A percentile compares a stretch with the other conserved stretches of the same genome.
Evolutionary conservation across 139 green algal species (phyloP).

Genomic region (Closterium sp.): DNA sequence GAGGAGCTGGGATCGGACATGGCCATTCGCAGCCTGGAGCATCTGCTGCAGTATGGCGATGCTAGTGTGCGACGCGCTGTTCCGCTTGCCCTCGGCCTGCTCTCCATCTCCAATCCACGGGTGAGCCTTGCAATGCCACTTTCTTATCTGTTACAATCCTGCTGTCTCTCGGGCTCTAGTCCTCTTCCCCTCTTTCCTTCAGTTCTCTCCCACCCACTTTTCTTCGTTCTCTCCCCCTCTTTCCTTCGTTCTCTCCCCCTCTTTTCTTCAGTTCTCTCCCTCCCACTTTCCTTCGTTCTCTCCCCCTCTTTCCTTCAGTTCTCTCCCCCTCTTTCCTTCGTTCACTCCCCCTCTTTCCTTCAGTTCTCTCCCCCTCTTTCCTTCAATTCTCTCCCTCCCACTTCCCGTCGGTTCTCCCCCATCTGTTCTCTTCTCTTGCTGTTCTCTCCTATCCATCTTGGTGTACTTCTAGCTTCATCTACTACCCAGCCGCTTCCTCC

Average conservation of each 20-base stretch:
- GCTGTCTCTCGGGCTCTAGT: background rate
- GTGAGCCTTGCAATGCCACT: background rate
- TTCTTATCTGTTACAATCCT: too few relatives aligned
- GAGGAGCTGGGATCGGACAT: slow-evolving; percentile 92
- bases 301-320: too few relatives aligned
- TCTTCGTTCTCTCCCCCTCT: too few relatives aligned
- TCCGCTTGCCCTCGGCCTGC: slow-evolving; percentile 85
- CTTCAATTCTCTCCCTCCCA: too few relatives aligned
- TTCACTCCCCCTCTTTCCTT: background rate
- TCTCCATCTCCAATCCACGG: slow-evolving; percentile 80
- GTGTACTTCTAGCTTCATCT: too few relatives aligned
- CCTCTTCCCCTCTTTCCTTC: background rate
- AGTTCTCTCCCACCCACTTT: background rate
- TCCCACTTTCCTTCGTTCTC: too few relatives aligned
- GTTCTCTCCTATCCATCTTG: background rate
- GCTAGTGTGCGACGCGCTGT: slow-evolving; percentile 69
- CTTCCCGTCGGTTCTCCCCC: too few relatives aligned
- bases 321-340: too few relatives aligned
- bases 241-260: too few relatives aligned
- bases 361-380: background rate
- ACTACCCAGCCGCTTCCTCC: too few relatives aligned
- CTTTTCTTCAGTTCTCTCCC: too few relatives aligned
- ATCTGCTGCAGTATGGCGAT: slow-evolving; percentile 92
- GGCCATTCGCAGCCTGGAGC: slow-evolving; percentile 83
- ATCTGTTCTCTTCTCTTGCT: background rate